Evolutionary conservation across 108 stramenopile species (phyloP), one percentile per base, ranked within the genome.

Genomic region (Epithemia pelagica): DNA sequence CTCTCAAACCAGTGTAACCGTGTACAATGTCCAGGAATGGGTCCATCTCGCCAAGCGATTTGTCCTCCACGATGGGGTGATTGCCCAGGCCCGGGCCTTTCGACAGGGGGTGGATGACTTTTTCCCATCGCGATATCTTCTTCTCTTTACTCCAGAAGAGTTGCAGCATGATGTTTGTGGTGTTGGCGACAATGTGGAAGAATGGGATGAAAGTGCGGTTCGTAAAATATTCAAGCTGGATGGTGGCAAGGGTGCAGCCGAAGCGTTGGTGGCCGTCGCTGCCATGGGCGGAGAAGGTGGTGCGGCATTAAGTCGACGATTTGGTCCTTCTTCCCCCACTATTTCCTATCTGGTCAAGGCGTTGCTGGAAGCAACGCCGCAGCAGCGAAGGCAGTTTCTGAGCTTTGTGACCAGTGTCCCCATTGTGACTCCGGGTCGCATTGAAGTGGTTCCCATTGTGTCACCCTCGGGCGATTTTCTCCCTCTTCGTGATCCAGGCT

Each of bases 271-370:
- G 18, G 81, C 78, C 7, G 81, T 82, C 32, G 81, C 81, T 28
- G 77, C 81, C 3, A 82, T 82, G 24, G 81, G 81, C 1, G 81
- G 81, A 21, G 77, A 82, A 66, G 75, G 77, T 8, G 81, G 77
- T 23, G 71, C 74, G 25, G 21, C 73, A 23, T 27, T 72, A 0
- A 70, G 64, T 58, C 69, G 81, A 30, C 74, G 78, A 21, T 82
- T 82, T 53, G 77, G 75, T 51, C 71, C 71, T 7, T 54, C 74
- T 2, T 78, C 78, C 15, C 74, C 77, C 32, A 82, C 81, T 7
- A 75, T 82, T 60, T 54, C 62, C 28, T 78, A 58, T 66, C 53
- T 82, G 19, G 66, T 78, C 2, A 72, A 73, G 59, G 70, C 76
- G 27, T 62, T 82, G n/a, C 52, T 82, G 18, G 81, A 78, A 63